These are phyloP conservation scores for Trichosporon faecale DNA, from an alignment of 1,284 basidiomycete species.

Conservation along the genomic window DNA sequence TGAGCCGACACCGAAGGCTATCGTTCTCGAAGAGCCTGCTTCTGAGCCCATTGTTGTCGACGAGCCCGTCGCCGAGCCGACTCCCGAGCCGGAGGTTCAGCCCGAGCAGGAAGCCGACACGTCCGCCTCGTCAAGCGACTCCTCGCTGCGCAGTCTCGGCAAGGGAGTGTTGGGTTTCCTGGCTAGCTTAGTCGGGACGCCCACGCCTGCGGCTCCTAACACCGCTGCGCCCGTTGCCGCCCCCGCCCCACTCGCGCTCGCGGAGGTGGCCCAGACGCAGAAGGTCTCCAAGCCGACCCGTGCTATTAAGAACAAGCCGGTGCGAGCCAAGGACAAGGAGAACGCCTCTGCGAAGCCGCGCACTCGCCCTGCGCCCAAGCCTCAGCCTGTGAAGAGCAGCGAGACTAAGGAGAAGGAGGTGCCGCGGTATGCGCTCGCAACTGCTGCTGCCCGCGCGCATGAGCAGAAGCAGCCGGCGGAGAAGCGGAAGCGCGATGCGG, in stretches of 20 bases:
- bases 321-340: background rate
- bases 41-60: background rate
- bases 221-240: background rate
- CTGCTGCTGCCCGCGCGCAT: background rate
- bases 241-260: background rate
- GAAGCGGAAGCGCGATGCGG: background rate
- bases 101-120: background rate
- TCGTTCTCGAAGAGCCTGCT: background rate
- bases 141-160: background rate
- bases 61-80: background rate
- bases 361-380: background rate
- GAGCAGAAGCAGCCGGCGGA: background rate
- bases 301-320: background rate
- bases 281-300: background rate
- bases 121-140: background rate
- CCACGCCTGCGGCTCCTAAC: background rate
- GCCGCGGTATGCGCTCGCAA: conserved; percentile 1
- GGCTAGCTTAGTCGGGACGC: background rate
- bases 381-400: background rate
- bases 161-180: conserved; percentile 10
- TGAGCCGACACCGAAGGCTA: background rate
- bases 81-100: background rate
- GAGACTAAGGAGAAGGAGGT: background rate
- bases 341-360: background rate
- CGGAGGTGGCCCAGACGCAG: background rate